Evolutionary conservation across 2,329 filamentous ascomycete species (phyloP).

Genomic region (Colletotrichum tofieldiae): DNA sequence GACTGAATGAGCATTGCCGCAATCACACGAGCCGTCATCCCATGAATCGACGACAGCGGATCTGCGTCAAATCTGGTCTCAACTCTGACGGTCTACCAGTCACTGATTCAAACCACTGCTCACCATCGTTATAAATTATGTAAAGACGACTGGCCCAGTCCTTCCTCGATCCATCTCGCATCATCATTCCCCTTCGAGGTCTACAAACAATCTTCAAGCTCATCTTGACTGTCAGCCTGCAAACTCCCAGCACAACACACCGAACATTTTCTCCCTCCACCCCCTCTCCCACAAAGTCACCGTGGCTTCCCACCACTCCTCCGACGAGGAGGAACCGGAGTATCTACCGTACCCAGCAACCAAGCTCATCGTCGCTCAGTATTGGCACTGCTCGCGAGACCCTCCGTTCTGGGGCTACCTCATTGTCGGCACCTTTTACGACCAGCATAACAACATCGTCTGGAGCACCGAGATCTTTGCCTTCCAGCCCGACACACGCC

Average conservation of each 20-base stretch:
- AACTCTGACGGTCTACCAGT: not conserved
- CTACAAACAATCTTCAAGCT: not conserved
- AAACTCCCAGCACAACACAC: not conserved
- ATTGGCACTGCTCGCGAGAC: constrained; percentile 53
- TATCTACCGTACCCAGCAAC: constrained; percentile 62
- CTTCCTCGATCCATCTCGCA: not conserved
- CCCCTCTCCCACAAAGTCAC: not conserved
- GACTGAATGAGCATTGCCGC: not conserved
- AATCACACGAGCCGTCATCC: not conserved
- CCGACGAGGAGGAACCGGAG: constrained; percentile 21
- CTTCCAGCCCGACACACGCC: constrained; percentile 21
- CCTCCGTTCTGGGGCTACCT: constrained; percentile 62
- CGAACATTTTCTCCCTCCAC: not conserved
- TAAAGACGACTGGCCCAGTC: not conserved
- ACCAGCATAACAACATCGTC: constrained; percentile 56
- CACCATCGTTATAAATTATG: not conserved
- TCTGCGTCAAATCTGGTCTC: not conserved
- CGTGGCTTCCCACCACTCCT: constrained; percentile 29
- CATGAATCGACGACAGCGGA: not conserved
- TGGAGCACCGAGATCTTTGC: constrained; percentile 64
- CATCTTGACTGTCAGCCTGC: too few relatives aligned
- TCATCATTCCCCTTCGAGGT: not conserved
- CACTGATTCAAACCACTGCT: not conserved
- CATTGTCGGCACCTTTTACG: constrained; percentile 64
- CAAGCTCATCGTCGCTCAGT: constrained; percentile 62